Conservation (phyloP, 768 basidiomycete species). For the Tulasnella sp. region DNA sequence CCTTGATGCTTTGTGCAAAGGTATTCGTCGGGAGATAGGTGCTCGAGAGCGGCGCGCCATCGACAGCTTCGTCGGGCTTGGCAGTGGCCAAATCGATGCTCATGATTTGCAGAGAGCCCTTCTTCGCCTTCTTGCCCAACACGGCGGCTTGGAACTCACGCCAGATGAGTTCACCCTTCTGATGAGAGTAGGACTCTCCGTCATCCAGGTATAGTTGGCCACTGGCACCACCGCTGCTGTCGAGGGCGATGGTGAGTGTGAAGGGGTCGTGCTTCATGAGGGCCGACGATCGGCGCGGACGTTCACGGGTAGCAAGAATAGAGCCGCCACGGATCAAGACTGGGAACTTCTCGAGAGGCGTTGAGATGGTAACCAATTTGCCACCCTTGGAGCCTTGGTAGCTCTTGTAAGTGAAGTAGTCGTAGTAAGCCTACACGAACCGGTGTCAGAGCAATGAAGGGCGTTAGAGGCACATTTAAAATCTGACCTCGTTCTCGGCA, state of each 20-base stretch:
- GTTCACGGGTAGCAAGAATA: slow-evolving; percentile 76
- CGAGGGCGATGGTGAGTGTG: slow-evolving; percentile 76
- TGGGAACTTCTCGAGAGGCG: slow-evolving; percentile 70
- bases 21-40: slow-evolving; percentile 46
- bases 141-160: slow-evolving; percentile 47
- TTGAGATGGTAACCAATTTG: slow-evolving; percentile 60
- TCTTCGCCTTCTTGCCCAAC: slow-evolving; percentile 22
- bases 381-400: slow-evolving; percentile 58
- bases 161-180: slow-evolving; percentile 74
- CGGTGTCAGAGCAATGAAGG: too few species aligned
- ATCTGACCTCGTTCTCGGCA: slow-evolving; percentile 63
- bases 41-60: slow-evolving; percentile 35
- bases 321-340: slow-evolving; percentile 84
- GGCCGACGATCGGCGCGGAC: slow-evolving; percentile 72
- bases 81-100: slow-evolving; percentile 44
- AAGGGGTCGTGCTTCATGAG: slow-evolving; percentile 90
- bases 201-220: slow-evolving; percentile 96
- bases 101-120: slow-evolving; percentile 33
- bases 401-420: slow-evolving; percentile 67
- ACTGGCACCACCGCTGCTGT: slow-evolving; percentile 41
- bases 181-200: slow-evolving; percentile 69
- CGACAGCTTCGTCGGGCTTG: slow-evolving; percentile 37
- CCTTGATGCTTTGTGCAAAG: slow-evolving; percentile 53
- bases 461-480: too few species aligned
- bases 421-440: slow-evolving; percentile 70